A percentile compares a stretch with the other conserved stretches of the same genome.
These are phyloP conservation scores for Phyllosticta citribraziliensis DNA, from an alignment of 2,329 filamentous ascomycete species.

Conservation along the genomic window DNA sequence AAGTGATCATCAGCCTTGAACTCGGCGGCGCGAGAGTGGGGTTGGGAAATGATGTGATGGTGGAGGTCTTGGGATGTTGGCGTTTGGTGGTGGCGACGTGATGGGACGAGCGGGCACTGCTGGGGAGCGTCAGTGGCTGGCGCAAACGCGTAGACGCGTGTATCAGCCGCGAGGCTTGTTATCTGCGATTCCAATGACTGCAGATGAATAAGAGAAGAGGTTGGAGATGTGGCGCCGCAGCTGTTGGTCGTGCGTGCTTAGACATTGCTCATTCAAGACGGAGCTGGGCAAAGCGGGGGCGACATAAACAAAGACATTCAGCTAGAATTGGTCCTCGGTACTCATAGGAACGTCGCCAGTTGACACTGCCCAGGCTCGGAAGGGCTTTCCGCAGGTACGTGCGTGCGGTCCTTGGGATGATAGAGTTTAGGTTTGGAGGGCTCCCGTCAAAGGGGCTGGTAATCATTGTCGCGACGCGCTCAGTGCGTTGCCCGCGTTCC, in stretches of 20 bases:
- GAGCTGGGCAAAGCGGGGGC: not conserved
- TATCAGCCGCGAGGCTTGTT: not conserved
- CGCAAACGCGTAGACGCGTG: not conserved
- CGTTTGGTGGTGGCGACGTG: not conserved
- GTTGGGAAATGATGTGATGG: not conserved
- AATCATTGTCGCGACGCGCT: not conserved
- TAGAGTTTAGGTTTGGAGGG: not conserved
- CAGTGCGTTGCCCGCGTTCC: not conserved
- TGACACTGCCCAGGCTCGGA: not conserved
- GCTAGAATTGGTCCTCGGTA: not conserved
- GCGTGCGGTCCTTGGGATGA: not conserved
- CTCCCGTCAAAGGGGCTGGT: not conserved
- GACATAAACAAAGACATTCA: not conserved
- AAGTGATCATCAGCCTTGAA: not conserved
- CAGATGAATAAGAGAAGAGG: no score
- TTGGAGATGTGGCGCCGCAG: no score
- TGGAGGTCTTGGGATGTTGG: not conserved
- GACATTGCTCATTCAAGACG: not conserved
- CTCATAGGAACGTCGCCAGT: not conserved
- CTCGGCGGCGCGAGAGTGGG: not conserved
- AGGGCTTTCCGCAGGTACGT: not conserved
- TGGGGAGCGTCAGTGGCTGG: not conserved
- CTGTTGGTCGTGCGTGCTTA: no score
- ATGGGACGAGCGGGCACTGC: not conserved
- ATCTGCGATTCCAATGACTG: not conserved